These are phyloP conservation scores for Euphorbia corollata DNA, from an alignment of 441 rosid genomes.

Conservation along the genomic window DNA sequence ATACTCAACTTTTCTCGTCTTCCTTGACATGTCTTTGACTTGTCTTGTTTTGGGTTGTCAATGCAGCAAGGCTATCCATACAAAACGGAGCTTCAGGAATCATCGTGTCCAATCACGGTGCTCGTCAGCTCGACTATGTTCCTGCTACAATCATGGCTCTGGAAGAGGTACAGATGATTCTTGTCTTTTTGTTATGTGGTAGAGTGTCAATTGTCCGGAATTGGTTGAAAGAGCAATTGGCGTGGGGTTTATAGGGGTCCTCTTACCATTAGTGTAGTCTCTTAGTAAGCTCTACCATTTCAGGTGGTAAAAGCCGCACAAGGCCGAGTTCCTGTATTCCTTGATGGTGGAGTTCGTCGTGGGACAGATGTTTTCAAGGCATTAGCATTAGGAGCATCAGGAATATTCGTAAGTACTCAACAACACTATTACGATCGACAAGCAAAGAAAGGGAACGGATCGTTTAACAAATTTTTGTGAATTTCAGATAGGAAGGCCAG, in stretches of 20 bases:
- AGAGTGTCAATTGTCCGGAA: too few relatives aligned
- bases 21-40: not conserved
- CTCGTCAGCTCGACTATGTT: conserved; percentile 87
- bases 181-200: too few relatives aligned
- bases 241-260: too few relatives aligned
- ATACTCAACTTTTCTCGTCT: not conserved
- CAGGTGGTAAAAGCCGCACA: conserved; percentile 86
- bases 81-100: conserved; percentile 83
- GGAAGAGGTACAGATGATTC: conserved; percentile 59
- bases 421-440: too few relatives aligned
- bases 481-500: conserved; percentile 89
- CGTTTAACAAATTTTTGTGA: not conserved
- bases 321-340: conserved; percentile 77
- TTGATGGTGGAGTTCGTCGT: conserved; percentile 91
- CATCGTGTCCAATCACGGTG: conserved; percentile 94
- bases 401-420: conserved; percentile 80
- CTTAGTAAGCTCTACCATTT: too few relatives aligned
- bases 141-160: conserved; percentile 86
- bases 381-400: conserved; percentile 90
- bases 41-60: not conserved
- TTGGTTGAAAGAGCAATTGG: too few relatives aligned
- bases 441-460: too few relatives aligned
- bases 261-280: too few relatives aligned
- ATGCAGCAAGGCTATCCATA: conserved; percentile 70
- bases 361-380: conserved; percentile 98